Conservation (phyloP, 2,329 filamentous ascomycete species). For the Shiraia bambusicola region DNA sequence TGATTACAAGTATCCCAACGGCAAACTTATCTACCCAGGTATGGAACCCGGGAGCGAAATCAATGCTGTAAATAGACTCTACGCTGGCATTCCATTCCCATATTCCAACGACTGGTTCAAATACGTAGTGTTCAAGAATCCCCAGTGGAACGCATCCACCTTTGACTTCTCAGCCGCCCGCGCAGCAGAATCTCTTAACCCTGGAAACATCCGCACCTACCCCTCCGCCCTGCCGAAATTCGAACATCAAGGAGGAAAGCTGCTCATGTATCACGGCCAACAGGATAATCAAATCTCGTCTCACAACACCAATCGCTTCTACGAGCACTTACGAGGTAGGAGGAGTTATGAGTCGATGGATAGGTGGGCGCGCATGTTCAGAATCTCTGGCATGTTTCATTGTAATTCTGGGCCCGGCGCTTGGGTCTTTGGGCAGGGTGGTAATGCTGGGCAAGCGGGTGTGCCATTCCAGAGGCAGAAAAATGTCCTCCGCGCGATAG, state of each 20-base stretch:
- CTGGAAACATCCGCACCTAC: constrained; percentile 41
- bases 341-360: constrained; percentile 14
- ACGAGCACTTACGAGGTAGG: constrained; percentile 42
- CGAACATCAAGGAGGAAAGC: constrained; percentile 44
- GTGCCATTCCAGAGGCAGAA: constrained; percentile 15
- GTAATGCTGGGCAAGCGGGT: constrained; percentile 18
- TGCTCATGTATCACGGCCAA: constrained; percentile 50
- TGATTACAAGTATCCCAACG: constrained; percentile 45
- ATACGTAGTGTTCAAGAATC: constrained; percentile 47
- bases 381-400: constrained; percentile 55
- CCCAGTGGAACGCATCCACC: constrained; percentile 25
- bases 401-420: constrained; percentile 53
- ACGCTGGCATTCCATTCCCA: constrained; percentile 40
- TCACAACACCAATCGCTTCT: constrained; percentile 49
- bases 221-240: constrained; percentile 36
- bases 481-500: constrained; percentile 45
- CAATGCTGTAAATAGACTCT: constrained; percentile 40
- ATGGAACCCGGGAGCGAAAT: constrained; percentile 52
- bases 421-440: constrained; percentile 32
- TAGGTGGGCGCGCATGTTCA: constrained; percentile 52
- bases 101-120: constrained; percentile 49
- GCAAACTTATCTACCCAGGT: constrained; percentile 50
- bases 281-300: constrained; percentile 49
- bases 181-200: constrained; percentile 40
- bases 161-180: constrained; percentile 18